Base-by-base conservation (phyloP, 2,329 filamentous ascomycete genomes). In the Paraconiothyrium sp. region DNA sequence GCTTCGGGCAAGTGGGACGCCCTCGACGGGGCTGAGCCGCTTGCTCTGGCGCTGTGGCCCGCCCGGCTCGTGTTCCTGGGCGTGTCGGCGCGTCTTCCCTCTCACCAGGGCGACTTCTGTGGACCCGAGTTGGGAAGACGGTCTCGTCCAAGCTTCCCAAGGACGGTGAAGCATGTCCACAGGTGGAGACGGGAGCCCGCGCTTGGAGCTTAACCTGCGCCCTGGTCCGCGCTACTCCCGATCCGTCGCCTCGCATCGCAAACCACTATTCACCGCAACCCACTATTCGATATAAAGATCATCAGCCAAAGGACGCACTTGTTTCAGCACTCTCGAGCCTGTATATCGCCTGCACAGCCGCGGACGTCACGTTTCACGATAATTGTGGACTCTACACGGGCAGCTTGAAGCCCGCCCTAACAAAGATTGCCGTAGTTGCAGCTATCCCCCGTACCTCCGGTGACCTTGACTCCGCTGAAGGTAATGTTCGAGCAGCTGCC, bases 151-250 rank as follows among this genome's bases (percentile, higher is more conserved):
- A 52, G 49, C 48, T 51, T 51, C 10, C 30, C 10, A 34, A 34
- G 47, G 47, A 11, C 24, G 14, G 47, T 51, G 48, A 51, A 51
- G 34, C 16, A 39, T 52, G 34, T 27, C 30, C 27, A 9, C 37
- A 7, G 20, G 30, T 51, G 27, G 47, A 24, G 47, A 9, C 5
- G n/a, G 4, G 9, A 20, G 30, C 9, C 48, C 10, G 14, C 11
- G 30, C n/a, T n/a, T 34, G 32, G 32, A 51, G 49, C 49, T 51
- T 51, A 34, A 51, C 14, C 49, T 5, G n/a, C 34, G n/a, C n/a
- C 49, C 9, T 16, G 4, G 30, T 16, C n/a, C 14, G 10, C 49
- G 34, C 49, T 51, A 51, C 34, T 16, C 49, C 49, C 32, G 32
- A 39, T 34, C 16, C 49, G 34, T 27, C 49, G 27, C 20, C 32